Conservation (phyloP, 257 asterid genomes). For the Linderniella brevidens region DNA sequence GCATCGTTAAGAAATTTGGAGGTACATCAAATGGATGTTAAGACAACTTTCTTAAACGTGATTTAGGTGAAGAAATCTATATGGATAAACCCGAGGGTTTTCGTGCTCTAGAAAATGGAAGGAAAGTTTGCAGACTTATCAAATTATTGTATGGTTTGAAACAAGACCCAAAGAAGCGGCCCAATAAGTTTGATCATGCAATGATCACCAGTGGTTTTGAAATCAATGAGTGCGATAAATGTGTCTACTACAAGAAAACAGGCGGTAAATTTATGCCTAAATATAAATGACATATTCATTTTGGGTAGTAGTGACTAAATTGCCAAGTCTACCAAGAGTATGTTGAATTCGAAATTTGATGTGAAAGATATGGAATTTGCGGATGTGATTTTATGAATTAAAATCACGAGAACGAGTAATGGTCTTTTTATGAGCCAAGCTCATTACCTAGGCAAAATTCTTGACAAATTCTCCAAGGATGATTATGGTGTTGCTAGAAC, state of each 20-base stretch:
- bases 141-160: background rate
- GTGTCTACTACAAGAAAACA: background rate
- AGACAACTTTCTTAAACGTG: background rate
- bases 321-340: background rate
- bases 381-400: background rate
- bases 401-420: background rate
- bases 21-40: constrained; percentile 1
- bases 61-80: background rate
- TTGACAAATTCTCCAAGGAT: background rate
- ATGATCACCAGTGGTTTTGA: background rate
- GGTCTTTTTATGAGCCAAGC: background rate
- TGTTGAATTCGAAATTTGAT: background rate
- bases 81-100: background rate
- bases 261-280: background rate
- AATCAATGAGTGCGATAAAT: background rate
- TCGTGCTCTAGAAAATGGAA: background rate
- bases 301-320: background rate
- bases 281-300: background rate
- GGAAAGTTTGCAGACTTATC: background rate
- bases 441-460: background rate
- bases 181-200: background rate
- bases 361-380: background rate
- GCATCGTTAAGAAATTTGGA: too few species aligned
- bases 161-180: background rate
- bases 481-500: too few species aligned